Evolutionary conservation across 345 rosid species (phyloP).

Genomic region (Eucalyptus erythrocorys): DNA sequence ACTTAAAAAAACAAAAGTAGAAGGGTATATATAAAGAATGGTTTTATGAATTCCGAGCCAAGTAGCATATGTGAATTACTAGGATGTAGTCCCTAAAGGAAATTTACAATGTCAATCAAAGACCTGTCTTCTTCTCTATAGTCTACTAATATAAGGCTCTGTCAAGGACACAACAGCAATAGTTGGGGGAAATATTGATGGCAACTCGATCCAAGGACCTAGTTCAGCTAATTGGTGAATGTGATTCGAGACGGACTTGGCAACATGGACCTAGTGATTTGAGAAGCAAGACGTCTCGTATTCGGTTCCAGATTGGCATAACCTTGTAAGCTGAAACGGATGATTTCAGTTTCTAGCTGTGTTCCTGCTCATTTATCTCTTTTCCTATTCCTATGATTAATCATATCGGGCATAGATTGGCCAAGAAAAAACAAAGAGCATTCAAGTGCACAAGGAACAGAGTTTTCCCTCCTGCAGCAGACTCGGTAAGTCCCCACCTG

Average conservation of each 20-base stretch:
- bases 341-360: neutral
- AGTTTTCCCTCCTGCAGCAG: neutral
- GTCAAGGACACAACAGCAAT: neutral
- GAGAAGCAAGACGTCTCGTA: neutral
- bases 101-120: neutral
- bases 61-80: neutral
- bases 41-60: neutral
- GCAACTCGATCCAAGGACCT: neutral
- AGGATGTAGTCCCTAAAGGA: neutral
- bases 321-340: neutral
- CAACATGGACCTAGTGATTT: neutral
- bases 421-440: neutral
- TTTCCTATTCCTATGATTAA: neutral
- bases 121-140: neutral
- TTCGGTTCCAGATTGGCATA: neutral
- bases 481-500: too few relatives aligned
- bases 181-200: neutral
- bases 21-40: too few relatives aligned
- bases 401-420: neutral
- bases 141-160: neutral
- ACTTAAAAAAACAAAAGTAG: too few relatives aligned
- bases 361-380: neutral
- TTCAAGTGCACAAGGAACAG: neutral
- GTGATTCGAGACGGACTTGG: neutral
- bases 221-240: neutral